Conservation (phyloP, 2,329 filamentous ascomycete species). For the Ascochyta rabiei region DNA sequence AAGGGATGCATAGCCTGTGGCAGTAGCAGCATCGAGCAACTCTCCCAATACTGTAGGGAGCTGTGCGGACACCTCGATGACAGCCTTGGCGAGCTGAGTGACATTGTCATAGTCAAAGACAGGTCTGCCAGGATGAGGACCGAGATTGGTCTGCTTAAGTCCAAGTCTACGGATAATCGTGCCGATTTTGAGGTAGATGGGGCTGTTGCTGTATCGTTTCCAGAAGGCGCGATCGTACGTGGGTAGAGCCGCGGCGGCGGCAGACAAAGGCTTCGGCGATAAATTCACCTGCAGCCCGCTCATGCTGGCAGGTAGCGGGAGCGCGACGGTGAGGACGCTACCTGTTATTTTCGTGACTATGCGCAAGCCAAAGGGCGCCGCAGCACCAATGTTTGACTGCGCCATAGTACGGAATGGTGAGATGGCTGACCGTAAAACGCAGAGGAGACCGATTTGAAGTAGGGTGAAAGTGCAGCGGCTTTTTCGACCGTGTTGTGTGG, state of each 20-base stretch:
- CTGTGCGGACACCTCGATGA: not conserved
- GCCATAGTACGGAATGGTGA: not conserved
- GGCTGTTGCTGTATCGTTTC: not conserved
- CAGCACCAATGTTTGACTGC: not conserved
- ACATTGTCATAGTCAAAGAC: not conserved
- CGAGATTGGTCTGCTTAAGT: constrained; percentile 5
- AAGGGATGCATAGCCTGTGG: not conserved
- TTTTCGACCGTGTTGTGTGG: not conserved
- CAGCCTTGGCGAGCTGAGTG: constrained; percentile 3
- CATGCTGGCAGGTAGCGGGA: not conserved
- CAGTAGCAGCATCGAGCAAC: constrained; percentile 1
- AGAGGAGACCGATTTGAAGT: not conserved
- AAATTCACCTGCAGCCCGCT: not conserved
- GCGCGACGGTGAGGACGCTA: constrained; percentile 3
- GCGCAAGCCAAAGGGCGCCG: not conserved
- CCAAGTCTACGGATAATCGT: constrained; percentile 4
- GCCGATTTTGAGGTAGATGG: not conserved
- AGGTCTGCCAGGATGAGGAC: not conserved
- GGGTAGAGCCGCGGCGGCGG: not conserved
- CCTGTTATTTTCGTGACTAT: not conserved
- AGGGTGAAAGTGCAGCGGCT: not conserved
- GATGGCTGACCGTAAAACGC: not conserved
- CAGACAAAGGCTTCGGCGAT: not conserved
- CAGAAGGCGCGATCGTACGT: constrained; percentile 3
- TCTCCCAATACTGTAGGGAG: not conserved